Conservation (phyloP, 805 yeast genomes). For the Zygoascus flipseniorum region DNA sequence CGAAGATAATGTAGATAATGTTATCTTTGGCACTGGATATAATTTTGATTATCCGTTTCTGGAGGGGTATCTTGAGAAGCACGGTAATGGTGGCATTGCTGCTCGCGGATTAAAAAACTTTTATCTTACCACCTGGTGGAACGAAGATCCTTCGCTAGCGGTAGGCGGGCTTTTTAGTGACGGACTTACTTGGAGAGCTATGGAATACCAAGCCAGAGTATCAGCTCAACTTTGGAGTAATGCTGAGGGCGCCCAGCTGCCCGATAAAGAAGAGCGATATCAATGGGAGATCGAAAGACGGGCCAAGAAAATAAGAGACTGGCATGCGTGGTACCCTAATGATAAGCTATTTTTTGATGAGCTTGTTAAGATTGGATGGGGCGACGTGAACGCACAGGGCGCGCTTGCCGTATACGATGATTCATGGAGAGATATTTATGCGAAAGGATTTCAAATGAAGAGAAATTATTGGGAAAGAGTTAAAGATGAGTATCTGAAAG, state of each 20-base stretch:
- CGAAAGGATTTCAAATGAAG: slow-evolving; percentile 2
- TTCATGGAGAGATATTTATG: not conserved
- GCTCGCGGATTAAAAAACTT: slow-evolving; percentile 27
- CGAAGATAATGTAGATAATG: slow-evolving; percentile 24
- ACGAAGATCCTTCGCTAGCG: slow-evolving; percentile 31
- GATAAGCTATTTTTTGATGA: slow-evolving; percentile 4
- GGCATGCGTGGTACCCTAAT: slow-evolving; percentile 12
- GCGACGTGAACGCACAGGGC: not conserved
- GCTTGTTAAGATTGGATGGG: slow-evolving; percentile 6
- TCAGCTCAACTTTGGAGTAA: slow-evolving; percentile 10
- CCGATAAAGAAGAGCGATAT: slow-evolving; percentile 3
- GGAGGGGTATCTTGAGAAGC: slow-evolving; percentile 3
- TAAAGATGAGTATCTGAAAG: slow-evolving; percentile 1
- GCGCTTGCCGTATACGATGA: slow-evolving; percentile 1
- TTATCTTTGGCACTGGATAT: slow-evolving; percentile 33
- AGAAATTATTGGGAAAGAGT: slow-evolving; percentile 1
- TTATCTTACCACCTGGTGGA: slow-evolving; percentile 33
- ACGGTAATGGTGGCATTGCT: slow-evolving; percentile 10
- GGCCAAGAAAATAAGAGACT: slow-evolving; percentile 2
- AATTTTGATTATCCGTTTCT: slow-evolving; percentile 30
- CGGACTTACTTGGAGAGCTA: slow-evolving; percentile 6
- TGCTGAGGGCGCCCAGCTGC: slow-evolving; percentile 2
- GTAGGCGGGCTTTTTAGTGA: slow-evolving; percentile 9
- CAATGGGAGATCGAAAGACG: slow-evolving; percentile 7
- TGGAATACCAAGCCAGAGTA: slow-evolving; percentile 9